These are phyloP conservation scores for Sarocladium brachiariae DNA, from an alignment of 2,329 filamentous ascomycete genomes.

Conservation along the genomic window DNA sequence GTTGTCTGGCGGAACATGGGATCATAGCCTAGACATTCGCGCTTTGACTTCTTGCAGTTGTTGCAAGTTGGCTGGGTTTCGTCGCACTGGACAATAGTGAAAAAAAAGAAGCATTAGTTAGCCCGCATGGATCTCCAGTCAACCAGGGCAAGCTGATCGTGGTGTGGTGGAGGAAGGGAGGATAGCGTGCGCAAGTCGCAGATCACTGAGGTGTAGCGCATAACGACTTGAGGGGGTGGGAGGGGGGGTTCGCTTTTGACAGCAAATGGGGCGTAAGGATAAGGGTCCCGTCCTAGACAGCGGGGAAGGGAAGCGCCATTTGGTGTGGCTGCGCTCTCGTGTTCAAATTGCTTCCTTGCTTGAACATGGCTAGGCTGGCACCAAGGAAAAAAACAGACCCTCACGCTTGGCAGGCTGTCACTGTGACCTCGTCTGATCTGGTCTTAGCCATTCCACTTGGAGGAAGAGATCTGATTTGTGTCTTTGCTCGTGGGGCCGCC, in stretches of 20 bases:
- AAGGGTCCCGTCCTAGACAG: background rate
- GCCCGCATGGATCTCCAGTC: background rate
- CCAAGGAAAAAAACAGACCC: background rate
- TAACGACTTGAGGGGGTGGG: no score
- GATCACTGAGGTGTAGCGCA: background rate
- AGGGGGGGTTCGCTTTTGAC: background rate
- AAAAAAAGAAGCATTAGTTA: background rate
- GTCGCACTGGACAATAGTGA: slow-evolving; percentile 70
- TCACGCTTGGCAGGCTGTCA: background rate
- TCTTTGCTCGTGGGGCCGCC: no score
- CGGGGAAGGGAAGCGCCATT: slow-evolving; percentile 5
- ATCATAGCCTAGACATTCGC: slow-evolving; percentile 80
- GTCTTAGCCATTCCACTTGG: background rate
- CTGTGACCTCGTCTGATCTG: background rate
- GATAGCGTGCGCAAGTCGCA: background rate
- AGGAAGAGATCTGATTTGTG: background rate
- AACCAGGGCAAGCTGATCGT: slow-evolving; percentile 5
- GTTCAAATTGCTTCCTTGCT: background rate
- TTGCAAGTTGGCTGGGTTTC: slow-evolving; percentile 89
- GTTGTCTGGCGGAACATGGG: slow-evolving; percentile 66
- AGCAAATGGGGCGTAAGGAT: slow-evolving; percentile 3
- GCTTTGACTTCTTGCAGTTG: slow-evolving; percentile 84
- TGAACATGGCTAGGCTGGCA: slow-evolving; percentile 5
- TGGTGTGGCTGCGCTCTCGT: background rate
- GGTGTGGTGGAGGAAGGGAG: slow-evolving; percentile 1